Percentiles rank a stretch among this genome's conserved stretches.
Evolutionary conservation across 306 rosid species (phyloP).

Genomic region (Lotus japonicus): DNA sequence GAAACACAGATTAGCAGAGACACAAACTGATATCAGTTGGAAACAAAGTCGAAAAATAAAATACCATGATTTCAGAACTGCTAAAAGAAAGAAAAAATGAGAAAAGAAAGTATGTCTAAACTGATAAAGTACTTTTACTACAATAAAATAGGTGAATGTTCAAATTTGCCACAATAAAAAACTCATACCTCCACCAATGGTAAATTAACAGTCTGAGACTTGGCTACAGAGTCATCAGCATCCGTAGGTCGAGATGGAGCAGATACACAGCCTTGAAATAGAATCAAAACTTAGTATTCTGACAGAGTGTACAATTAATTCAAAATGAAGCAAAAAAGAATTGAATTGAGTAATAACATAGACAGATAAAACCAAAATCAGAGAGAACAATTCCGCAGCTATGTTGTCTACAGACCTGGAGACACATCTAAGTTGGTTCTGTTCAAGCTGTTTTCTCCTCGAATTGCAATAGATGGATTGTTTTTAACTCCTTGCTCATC

Average conservation of each 20-base stretch:
- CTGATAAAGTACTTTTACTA: not conserved
- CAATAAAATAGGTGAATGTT: not conserved
- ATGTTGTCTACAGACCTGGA: conserved; percentile 49
- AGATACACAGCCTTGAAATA: conserved; percentile 43
- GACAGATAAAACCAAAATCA: conserved; percentile 1
- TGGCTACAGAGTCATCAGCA: conserved; percentile 34
- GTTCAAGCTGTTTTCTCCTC: conserved; percentile 47
- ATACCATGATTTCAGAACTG: not conserved
- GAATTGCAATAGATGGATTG: conserved; percentile 29
- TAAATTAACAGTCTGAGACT: conserved; percentile 34
- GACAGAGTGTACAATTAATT: conserved; percentile 1
- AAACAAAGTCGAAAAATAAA: not conserved
- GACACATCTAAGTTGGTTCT: conserved; percentile 44
- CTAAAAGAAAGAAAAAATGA: not conserved
- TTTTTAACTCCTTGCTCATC: conserved; percentile 45
- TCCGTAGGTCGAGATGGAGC: conserved; percentile 40
- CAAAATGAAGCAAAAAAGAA: not conserved
- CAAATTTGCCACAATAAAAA: not conserved
- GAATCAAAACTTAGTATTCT: conserved; percentile 19
- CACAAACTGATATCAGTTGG: conserved; percentile 3
- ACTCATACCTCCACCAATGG: conserved; percentile 54
- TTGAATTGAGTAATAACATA: not conserved
- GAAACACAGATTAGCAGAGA: conserved; percentile 26
- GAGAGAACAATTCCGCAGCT: not conserved
- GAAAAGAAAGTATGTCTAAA: not conserved